Evolutionary conservation across 352 stramenopile species (phyloP), one percentile per base, ranked within the genome.

Genomic region (Phytophthora parvispora): DNA sequence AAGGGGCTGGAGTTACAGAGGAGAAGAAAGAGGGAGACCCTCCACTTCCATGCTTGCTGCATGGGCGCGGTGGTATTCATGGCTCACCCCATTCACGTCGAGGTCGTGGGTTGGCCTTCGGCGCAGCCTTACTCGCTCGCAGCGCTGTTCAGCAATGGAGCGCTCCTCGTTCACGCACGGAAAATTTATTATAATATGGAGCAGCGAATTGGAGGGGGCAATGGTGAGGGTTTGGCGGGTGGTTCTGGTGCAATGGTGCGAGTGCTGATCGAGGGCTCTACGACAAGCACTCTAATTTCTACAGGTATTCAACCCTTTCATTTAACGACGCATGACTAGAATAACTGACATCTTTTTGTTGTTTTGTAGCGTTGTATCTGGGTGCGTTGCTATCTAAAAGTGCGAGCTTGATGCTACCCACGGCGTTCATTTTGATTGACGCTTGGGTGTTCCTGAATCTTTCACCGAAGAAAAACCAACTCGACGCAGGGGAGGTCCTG

Each of bases 101-200:
- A 93, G 50, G 77, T 93, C 25, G 74, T 93, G 31, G 83, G 49
- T 6, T 93, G 86, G 83, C 78, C 84, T 18, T 91, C 82, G 1
- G 81, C 81, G 1, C 80, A 92, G 60, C 77, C 86, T 8, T 92
- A 94, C 42, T 70, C 84, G 3, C 72, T 91, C 8, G 70, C 75
- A 0, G 72, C 74, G 8, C 38, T 91, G 2, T 90, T 92, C 38
- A 70, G 76, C 16, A 52, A 75, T 29, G 53, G 83, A 13, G 69
- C 69, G 6, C 40, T 89, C 1, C 63, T 75, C 20, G 63, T 70
- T 28, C 63, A 83, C 27, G 25, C 70, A 1, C 42, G 36, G n/a
- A 42, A 48, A 2, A 45, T 78, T 28, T 29, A 58, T 15, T 12
- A 47, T 1, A 63, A 57, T 9, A 7, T 69, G 12, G 24, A 34